Conservation (phyloP, 2,329 filamentous ascomycete genomes). For the Aspergillus persii region DNA sequence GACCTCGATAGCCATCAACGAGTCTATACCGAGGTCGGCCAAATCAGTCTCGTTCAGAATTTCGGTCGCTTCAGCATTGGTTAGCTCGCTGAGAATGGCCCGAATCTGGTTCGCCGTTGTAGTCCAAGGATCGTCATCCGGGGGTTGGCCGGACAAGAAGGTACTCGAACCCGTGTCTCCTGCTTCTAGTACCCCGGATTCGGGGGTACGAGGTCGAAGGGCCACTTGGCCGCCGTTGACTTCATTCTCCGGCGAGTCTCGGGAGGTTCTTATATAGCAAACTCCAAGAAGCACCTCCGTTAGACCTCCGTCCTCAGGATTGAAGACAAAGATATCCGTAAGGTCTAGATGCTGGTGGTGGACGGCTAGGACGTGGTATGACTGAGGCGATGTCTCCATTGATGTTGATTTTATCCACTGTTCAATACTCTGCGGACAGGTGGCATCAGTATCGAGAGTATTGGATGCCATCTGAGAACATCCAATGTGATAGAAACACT, state of each 20-base stretch:
- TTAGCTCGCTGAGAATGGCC: conserved; percentile 13
- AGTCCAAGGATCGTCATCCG: no score
- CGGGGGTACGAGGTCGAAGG: background rate
- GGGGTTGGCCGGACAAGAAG: no score
- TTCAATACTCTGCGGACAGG: background rate
- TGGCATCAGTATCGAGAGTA: background rate
- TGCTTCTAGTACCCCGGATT: background rate
- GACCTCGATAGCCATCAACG: conserved; percentile 13
- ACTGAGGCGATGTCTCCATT: background rate
- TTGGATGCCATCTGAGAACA: background rate
- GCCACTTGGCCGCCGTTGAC: background rate
- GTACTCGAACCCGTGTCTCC: background rate
- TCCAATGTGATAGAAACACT: no score
- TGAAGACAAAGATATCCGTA: background rate
- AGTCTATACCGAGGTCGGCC: conserved; percentile 29
- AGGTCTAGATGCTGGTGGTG: background rate
- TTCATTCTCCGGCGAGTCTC: background rate
- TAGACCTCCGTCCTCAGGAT: background rate
- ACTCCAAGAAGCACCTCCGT: background rate
- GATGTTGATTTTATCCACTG: background rate
- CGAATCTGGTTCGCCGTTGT: no score
- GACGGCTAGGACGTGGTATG: background rate
- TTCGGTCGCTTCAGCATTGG: conserved; percentile 39
- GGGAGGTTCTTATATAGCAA: background rate
- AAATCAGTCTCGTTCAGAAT: conserved; percentile 38